A percentile compares a stretch with the other conserved stretches of the same genome.
Conservation (phyloP, 2,329 filamentous ascomycete species). For the Aaosphaeria pasadenensis region DNA sequence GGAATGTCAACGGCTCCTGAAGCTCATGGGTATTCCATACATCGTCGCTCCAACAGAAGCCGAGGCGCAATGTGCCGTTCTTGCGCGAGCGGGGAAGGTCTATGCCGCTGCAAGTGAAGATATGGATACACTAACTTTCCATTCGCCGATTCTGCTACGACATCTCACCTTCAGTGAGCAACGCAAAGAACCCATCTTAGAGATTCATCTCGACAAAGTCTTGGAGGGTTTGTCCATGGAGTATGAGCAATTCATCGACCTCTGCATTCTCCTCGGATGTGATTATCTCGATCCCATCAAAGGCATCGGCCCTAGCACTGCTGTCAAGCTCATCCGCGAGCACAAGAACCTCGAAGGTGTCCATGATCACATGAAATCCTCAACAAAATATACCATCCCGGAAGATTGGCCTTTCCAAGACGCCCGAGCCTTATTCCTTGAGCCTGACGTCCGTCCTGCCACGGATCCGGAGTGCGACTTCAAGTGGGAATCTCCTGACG, state of each 20-base stretch:
- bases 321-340: constrained; percentile 90
- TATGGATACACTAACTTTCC: constrained; percentile 98
- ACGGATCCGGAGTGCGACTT: constrained; percentile 89
- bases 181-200: constrained; percentile 94
- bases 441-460: constrained; percentile 81
- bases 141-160: constrained; percentile 83
- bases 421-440: constrained; percentile 85
- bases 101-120: constrained; percentile 96
- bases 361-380: constrained; percentile 74
- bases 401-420: constrained; percentile 97
- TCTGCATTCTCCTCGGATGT: constrained; percentile 95
- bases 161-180: constrained; percentile 97
- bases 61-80: constrained; percentile 89
- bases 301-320: constrained; percentile 88
- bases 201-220: constrained; percentile 85
- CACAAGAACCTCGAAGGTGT: constrained; percentile 85
- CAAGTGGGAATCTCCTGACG: constrained; percentile 93
- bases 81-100: constrained; percentile 89
- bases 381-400: constrained; percentile 78
- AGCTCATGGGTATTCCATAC: constrained; percentile 93
- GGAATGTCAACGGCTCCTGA: constrained; percentile 86
- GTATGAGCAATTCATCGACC: constrained; percentile 88
- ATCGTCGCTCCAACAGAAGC: constrained; percentile 96
- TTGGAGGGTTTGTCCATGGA: constrained; percentile 88
- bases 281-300: constrained; percentile 97